These are phyloP conservation scores for Castanopsis chinensis DNA, from an alignment of 306 rosid species.

Conservation along the genomic window DNA sequence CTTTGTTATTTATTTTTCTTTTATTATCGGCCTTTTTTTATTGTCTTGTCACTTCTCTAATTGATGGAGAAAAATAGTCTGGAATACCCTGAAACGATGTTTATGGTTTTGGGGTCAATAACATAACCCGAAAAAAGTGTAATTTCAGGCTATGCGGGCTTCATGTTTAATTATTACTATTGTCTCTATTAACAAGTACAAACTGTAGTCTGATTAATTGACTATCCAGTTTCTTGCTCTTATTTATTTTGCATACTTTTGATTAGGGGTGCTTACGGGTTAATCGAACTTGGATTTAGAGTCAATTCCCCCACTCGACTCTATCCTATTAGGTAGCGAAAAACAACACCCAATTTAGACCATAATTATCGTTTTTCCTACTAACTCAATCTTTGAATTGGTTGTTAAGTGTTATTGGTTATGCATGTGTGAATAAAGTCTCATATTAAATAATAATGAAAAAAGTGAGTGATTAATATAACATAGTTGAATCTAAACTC, in stretches of 20 bases:
- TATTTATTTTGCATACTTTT: background rate
- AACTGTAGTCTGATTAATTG: background rate
- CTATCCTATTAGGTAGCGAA: no score
- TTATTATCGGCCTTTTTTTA: slow-evolving; percentile 12
- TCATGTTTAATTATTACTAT: background rate
- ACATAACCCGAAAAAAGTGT: slow-evolving; percentile 35
- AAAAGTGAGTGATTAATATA: no score
- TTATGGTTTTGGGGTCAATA: slow-evolving; percentile 31
- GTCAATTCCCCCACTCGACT: no score
- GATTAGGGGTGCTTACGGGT: no score
- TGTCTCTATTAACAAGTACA: background rate
- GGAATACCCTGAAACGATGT: slow-evolving; percentile 27
- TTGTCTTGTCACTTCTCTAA: slow-evolving; percentile 8
- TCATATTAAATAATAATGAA: no score
- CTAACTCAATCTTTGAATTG: no score
- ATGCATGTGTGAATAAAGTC: no score
- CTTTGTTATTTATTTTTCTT: slow-evolving; percentile 28
- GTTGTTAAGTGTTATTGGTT: no score
- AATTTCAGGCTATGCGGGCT: slow-evolving; percentile 28
- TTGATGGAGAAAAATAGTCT: slow-evolving; percentile 37
- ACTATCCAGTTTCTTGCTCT: background rate
- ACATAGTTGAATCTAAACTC: no score
- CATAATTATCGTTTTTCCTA: no score
- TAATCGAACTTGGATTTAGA: no score
- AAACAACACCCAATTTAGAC: no score